phyloP scores from a whole-genome alignment of 495 filamentous ascomycete genomes.

The Penicillium longicatenatum region DNA sequence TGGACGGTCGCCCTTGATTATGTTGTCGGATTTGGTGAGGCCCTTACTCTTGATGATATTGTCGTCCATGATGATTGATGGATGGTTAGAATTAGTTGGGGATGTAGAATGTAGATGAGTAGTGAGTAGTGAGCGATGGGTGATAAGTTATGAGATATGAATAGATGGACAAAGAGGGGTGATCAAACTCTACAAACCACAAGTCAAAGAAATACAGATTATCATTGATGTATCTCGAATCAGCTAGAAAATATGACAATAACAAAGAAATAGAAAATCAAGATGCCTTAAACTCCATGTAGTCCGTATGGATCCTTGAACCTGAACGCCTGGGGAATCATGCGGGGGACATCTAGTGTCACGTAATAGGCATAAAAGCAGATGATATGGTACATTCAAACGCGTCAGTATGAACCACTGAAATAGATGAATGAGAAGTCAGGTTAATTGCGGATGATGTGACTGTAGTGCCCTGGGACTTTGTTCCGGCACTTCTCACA shows the following conservation, averaged over 20 bases:
- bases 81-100: background rate
- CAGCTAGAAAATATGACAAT: background rate
- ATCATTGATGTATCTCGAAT: background rate
- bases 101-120: background rate
- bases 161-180: background rate
- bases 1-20: background rate
- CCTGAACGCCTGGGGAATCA: conserved; percentile 1
- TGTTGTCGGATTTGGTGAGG: background rate
- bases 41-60: background rate
- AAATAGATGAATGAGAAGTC: too few species aligned
- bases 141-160: background rate
- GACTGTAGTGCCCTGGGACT: conserved; percentile 86
- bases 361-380: background rate
- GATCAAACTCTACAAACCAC: background rate
- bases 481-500: conserved; percentile 82
- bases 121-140: too few species aligned
- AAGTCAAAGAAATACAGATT: background rate
- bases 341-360: background rate
- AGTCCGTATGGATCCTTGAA: background rate
- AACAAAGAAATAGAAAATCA: background rate
- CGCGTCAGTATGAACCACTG: background rate
- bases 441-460: conserved; percentile 59
- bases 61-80: background rate
- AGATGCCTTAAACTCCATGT: background rate
- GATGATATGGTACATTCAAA: background rate